Conservation (phyloP, 2,329 filamentous ascomycete species). For the Beauveria scarabaeidicola region DNA sequence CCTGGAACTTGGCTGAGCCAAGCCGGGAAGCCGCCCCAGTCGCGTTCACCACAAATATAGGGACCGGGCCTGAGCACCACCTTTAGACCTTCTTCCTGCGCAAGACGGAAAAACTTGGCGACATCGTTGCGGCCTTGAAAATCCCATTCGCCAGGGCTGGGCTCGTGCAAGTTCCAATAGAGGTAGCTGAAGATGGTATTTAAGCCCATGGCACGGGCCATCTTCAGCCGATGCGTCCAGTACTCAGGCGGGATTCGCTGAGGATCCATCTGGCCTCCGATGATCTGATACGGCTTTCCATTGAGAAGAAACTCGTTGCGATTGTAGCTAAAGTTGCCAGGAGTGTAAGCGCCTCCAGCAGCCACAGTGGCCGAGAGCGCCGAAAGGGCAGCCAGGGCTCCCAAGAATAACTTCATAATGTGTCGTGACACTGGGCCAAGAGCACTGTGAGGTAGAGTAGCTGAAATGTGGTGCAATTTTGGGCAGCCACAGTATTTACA, state of each 20-base stretch:
- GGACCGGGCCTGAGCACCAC: slow-evolving; percentile 38
- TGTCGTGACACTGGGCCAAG: neutral
- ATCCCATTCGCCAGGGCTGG: slow-evolving; percentile 29
- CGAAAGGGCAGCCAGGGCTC: neutral
- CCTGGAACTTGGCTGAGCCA: slow-evolving; percentile 34
- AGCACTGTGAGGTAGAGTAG: neutral
- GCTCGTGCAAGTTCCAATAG: slow-evolving; percentile 42
- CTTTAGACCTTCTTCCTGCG: slow-evolving; percentile 34
- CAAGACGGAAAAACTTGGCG: slow-evolving; percentile 34
- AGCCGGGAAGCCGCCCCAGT: slow-evolving; percentile 40
- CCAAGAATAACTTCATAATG: slow-evolving; percentile 1
- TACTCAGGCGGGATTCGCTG: slow-evolving; percentile 39
- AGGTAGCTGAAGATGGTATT: slow-evolving; percentile 51
- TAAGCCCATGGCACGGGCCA: slow-evolving; percentile 77
- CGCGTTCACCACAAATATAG: slow-evolving; percentile 40
- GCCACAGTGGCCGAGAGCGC: neutral
- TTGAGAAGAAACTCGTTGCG: slow-evolving; percentile 30
- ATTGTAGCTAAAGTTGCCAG: slow-evolving; percentile 30
- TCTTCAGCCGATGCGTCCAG: slow-evolving; percentile 53
- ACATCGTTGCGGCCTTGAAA: slow-evolving; percentile 33
- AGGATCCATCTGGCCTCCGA: slow-evolving; percentile 42
- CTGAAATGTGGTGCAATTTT: neutral
- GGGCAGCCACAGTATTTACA: neutral
- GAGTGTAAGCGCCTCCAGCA: neutral
- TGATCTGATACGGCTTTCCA: slow-evolving; percentile 32